Conservation (phyloP, 345 rosid species). For the Camelina sativa region DNA sequence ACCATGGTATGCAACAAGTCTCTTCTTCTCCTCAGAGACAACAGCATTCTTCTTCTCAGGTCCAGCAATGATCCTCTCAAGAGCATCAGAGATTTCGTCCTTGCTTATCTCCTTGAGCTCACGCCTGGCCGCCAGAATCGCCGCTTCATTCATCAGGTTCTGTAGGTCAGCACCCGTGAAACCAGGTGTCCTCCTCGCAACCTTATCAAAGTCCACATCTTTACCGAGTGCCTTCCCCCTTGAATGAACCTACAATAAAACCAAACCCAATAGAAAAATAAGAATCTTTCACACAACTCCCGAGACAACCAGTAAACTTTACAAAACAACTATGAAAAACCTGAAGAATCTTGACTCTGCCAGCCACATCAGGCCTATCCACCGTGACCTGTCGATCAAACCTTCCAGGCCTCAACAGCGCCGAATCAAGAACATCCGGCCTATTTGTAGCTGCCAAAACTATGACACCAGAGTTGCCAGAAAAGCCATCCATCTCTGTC, state of each 20-base stretch:
- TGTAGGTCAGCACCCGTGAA: constrained; percentile 97
- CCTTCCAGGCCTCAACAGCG: constrained; percentile 88
- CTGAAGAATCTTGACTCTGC: constrained; percentile 92
- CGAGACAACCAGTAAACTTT: not conserved
- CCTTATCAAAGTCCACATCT: constrained; percentile 95
- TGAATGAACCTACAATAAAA: constrained; percentile 75
- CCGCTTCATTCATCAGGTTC: constrained; percentile 97
- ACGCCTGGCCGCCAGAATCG: constrained; percentile 96
- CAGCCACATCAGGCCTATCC: constrained; percentile 94
- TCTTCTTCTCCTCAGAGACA: constrained; percentile 91
- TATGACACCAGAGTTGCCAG: constrained; percentile 86
- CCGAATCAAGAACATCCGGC: constrained; percentile 84
- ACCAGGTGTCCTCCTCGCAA: constrained; percentile 94
- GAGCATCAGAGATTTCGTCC: constrained; percentile 95
- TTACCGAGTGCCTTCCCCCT: constrained; percentile 96
- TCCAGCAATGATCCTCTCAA: constrained; percentile 97
- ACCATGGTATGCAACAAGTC: constrained; percentile 95
- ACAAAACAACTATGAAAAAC: constrained; percentile 43
- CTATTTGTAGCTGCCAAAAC: constrained; percentile 92
- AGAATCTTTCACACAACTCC: not conserved
- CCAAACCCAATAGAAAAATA: constrained; percentile 18
- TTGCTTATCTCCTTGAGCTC: constrained; percentile 98
- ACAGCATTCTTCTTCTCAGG: constrained; percentile 99
- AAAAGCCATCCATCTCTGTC: constrained; percentile 95
- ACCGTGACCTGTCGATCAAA: constrained; percentile 90